phyloP scores from a whole-genome alignment of 2,329 filamentous ascomycete species.

The Fonsecaea erecta region DNA sequence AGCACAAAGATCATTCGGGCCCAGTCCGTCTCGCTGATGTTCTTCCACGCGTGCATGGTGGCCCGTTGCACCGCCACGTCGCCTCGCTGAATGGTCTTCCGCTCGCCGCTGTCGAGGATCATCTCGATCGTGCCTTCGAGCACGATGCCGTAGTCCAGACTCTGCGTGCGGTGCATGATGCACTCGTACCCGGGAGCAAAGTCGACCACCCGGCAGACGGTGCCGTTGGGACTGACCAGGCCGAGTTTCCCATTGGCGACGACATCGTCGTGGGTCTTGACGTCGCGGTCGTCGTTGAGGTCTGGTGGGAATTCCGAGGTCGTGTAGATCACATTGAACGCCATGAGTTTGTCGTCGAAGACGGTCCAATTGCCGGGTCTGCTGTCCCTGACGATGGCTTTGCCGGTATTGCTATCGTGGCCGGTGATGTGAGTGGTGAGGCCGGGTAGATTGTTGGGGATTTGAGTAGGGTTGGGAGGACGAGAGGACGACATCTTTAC shows the following conservation, averaged over 20 bases:
- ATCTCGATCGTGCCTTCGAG: conserved; percentile 60
- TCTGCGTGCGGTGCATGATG: conserved; percentile 60
- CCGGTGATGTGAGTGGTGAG: conserved; percentile 43
- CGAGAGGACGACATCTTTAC: conserved; percentile 36
- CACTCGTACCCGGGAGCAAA: conserved; percentile 51
- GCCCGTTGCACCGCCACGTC: conserved; percentile 62
- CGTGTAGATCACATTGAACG: conserved; percentile 49
- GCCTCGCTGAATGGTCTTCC: conserved; percentile 53
- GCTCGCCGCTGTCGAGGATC: conserved; percentile 58
- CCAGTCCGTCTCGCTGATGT: conserved; percentile 39
- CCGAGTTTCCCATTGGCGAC: conserved; percentile 40
- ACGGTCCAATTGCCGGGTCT: conserved; percentile 40
- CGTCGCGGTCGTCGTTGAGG: conserved; percentile 45
- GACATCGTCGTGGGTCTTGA: conserved; percentile 42
- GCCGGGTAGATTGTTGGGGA: conserved; percentile 28
- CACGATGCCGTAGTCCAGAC: conserved; percentile 61
- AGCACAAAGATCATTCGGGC: conserved; percentile 38
- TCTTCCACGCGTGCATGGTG: conserved; percentile 49
- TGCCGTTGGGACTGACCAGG: conserved; percentile 42
- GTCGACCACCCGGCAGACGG: conserved; percentile 42
- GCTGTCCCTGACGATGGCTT: conserved; percentile 46
- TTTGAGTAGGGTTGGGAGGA: conserved; percentile 28
- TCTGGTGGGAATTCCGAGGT: conserved; percentile 46
- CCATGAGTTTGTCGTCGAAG: conserved; percentile 42
- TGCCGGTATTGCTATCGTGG: conserved; percentile 43